Conservation (phyloP, 2,329 filamentous ascomycete genomes). For the Aureobasidium zeae region DNA sequence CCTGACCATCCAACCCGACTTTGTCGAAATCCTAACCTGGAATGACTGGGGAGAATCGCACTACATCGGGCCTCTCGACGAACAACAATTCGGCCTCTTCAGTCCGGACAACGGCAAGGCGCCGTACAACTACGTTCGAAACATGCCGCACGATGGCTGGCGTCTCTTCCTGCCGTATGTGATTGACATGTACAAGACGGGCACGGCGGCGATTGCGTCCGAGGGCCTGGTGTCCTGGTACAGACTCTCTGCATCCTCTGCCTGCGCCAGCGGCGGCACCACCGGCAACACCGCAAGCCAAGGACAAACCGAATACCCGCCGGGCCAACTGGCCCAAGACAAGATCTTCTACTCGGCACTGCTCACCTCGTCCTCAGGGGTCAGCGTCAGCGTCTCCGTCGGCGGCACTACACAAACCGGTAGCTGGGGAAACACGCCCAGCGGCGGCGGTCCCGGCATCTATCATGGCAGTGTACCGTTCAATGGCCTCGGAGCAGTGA, state of each 20-base stretch:
- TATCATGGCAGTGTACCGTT: constrained; percentile 28
- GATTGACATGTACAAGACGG: constrained; percentile 43
- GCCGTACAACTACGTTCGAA: constrained; percentile 40
- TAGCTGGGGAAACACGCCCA: constrained; percentile 19
- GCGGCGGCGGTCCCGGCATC: constrained; percentile 18
- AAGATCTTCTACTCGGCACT: constrained; percentile 38
- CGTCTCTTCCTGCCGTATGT: constrained; percentile 42
- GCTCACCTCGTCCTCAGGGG: constrained; percentile 24
- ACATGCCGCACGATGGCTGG: constrained; percentile 44
- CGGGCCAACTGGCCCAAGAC: constrained; percentile 33
- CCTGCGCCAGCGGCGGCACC: constrained; percentile 34
- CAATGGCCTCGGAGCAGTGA: constrained; percentile 33
- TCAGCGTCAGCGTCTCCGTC: constrained; percentile 30
- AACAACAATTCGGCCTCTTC: not conserved
- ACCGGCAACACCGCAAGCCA: constrained; percentile 28
- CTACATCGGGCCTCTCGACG: constrained; percentile 36
- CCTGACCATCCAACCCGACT: constrained; percentile 41
- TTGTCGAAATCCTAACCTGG: constrained; percentile 49
- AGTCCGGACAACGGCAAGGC: constrained; percentile 26
- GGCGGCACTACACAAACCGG: constrained; percentile 24
- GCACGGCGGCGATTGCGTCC: constrained; percentile 22
- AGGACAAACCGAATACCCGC: constrained; percentile 18
- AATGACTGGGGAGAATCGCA: constrained; percentile 54
- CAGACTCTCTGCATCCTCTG: constrained; percentile 30
- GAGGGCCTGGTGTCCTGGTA: constrained; percentile 37